Evolutionary conservation across 306 rosid species (phyloP).

Genomic region (Leucaena leucocephala): DNA sequence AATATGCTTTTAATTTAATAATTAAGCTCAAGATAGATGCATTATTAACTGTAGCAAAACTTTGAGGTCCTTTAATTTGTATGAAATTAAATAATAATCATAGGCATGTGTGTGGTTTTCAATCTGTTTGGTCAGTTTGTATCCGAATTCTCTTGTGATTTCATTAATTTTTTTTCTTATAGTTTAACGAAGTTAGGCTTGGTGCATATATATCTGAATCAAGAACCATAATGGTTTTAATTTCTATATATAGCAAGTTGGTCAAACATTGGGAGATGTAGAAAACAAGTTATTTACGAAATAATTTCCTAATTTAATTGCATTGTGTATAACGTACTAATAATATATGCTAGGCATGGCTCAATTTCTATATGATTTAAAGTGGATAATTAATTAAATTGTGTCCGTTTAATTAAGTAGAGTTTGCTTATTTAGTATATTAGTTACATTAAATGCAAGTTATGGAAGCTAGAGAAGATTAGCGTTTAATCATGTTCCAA

Average conservation of each 20-base stretch:
- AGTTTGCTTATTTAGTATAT: too few relatives aligned
- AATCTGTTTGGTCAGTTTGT: neutral
- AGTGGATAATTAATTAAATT: neutral
- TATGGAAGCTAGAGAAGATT: neutral
- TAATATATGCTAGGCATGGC: neutral
- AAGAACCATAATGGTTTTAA: neutral
- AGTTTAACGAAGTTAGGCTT: neutral
- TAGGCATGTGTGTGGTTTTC: neutral
- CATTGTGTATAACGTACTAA: neutral
- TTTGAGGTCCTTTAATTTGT: neutral
- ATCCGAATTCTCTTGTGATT: conserved; percentile 1
- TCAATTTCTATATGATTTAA: neutral
- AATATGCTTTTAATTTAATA: neutral
- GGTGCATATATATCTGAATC: neutral
- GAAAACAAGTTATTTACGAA: neutral
- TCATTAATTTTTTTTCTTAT: neutral
- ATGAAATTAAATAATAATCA: neutral
- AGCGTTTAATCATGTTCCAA: neutral
- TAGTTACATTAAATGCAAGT: neutral
- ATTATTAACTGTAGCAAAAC: neutral
- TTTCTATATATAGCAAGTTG: neutral
- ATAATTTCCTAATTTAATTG: neutral
- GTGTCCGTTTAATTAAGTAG: neutral
- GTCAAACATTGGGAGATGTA: neutral
- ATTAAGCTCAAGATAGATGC: neutral